These are phyloP conservation scores for Alternaria dauci DNA, from an alignment of 2,329 filamentous ascomycete species.

Conservation along the genomic window DNA sequence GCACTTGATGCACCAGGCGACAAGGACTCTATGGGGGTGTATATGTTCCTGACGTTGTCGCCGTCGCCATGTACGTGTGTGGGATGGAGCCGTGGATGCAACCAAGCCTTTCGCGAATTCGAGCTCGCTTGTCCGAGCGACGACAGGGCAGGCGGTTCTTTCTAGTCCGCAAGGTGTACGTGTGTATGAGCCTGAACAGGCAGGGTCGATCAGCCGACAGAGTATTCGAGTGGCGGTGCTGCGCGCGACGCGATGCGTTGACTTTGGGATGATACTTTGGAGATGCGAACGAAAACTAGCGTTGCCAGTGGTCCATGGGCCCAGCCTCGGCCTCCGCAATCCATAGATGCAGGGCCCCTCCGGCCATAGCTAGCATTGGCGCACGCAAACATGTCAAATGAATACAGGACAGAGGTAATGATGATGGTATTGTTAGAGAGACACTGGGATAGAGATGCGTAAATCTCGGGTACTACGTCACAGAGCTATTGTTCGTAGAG, in stretches of 20 bases:
- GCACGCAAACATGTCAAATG: slow-evolving; percentile 9
- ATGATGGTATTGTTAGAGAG: background rate
- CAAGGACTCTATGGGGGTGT: slow-evolving; percentile 1
- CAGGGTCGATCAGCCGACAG: background rate
- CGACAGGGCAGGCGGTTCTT: slow-evolving; percentile 6
- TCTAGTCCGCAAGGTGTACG: background rate
- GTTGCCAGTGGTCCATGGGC: slow-evolving; percentile 1
- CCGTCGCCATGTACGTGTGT: slow-evolving; percentile 28
- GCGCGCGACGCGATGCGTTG: slow-evolving; percentile 15
- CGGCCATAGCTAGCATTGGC: background rate
- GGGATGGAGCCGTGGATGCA: slow-evolving; percentile 17
- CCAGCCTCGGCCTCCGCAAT: slow-evolving; percentile 10
- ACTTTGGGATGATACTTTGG: slow-evolving; percentile 9
- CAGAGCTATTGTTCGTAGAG: background rate
- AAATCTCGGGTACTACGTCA: background rate
- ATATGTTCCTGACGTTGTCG: slow-evolving; percentile 19
- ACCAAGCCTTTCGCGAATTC: slow-evolving; percentile 15
- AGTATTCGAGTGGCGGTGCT: slow-evolving; percentile 11
- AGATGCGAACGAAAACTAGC: slow-evolving; percentile 19
- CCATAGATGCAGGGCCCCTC: slow-evolving; percentile 12
- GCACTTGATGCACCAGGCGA: slow-evolving; percentile 21
- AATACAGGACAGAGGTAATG: background rate
- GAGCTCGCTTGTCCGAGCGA: background rate
- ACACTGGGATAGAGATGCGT: background rate
- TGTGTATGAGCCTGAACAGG: slow-evolving; percentile 4